A percentile compares a stretch with the other conserved stretches of the same genome.
These are phyloP conservation scores for Rhododendron henanense DNA, from an alignment of 148 eudicot genomes.

Conservation along the genomic window DNA sequence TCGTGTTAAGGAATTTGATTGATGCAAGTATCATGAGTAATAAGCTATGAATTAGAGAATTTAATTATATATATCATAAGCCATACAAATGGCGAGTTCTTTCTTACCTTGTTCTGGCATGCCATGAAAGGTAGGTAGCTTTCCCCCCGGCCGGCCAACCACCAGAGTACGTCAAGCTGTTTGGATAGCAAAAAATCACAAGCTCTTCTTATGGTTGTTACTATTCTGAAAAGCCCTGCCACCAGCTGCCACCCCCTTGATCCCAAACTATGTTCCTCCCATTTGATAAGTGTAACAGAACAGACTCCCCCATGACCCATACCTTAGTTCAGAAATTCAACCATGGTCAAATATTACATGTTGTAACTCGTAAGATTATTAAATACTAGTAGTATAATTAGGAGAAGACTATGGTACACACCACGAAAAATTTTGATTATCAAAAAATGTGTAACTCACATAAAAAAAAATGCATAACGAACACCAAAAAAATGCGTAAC, in stretches of 20 bases:
- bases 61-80: background rate
- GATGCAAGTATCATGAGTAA: background rate
- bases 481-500: no score
- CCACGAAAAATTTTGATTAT: no score
- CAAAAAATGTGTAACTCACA: no score
- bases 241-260: slow-evolving; percentile 30
- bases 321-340: slow-evolving; percentile 16
- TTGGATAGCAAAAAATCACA: slow-evolving; percentile 41
- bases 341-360: background rate
- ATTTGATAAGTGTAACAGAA: slow-evolving; percentile 34
- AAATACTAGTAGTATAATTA: no score
- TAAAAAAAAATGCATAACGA: no score
- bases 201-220: slow-evolving; percentile 29
- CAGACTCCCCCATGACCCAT: slow-evolving; percentile 40
- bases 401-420: no score
- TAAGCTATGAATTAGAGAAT: background rate
- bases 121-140: slow-evolving; percentile 27
- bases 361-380: background rate
- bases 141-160: slow-evolving; percentile 39
- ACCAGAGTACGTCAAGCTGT: slow-evolving; percentile 36
- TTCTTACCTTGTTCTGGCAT: slow-evolving; percentile 27
- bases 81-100: background rate
- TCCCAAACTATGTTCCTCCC: slow-evolving; percentile 46
- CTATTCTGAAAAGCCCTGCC: slow-evolving; percentile 28
- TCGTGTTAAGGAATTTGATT: background rate